Percentiles rank a stretch among this genome's conserved stretches.
Evolutionary conservation across 768 basidiomycete genomes (phyloP).

Genomic region (Agrocybe pediades): DNA sequence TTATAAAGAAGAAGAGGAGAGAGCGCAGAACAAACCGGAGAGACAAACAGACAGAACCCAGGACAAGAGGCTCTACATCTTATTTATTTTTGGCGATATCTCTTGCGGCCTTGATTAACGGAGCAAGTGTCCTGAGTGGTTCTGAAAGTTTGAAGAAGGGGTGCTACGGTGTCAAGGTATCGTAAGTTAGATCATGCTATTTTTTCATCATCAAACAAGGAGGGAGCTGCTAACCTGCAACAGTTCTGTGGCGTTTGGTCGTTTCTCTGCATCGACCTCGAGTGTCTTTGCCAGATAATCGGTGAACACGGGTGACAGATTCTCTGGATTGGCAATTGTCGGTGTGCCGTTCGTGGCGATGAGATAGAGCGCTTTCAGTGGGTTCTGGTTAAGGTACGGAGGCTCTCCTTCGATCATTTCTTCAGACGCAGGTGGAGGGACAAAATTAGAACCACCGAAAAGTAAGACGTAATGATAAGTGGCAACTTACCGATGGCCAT

Average conservation of each 20-base stretch:
- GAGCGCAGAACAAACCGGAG: not conserved
- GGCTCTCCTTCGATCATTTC: conserved; percentile 99
- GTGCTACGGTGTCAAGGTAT: conserved; percentile 49
- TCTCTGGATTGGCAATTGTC: conserved; percentile 88
- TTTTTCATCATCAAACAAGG: conserved; percentile 2
- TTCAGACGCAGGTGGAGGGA: conserved; percentile 27
- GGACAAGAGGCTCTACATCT: conserved; percentile 23
- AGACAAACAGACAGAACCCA: not conserved
- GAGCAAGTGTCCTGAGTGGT: conserved; percentile 82
- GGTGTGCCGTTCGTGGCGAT: conserved; percentile 99
- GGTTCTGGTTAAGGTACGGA: conserved; percentile 95
- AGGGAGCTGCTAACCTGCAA: conserved; percentile 53
- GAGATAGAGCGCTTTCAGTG: conserved; percentile 93
- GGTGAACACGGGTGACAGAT: conserved; percentile 72
- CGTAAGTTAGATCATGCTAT: not conserved
- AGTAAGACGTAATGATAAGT: not conserved
- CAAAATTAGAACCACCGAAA: not conserved
- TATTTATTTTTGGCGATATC: conserved; percentile 73
- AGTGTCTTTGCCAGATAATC: conserved; percentile 88
- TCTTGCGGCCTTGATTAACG: conserved; percentile 89
- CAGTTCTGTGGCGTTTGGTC: conserved; percentile 83
- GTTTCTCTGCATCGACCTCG: conserved; percentile 93
- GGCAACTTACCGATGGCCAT: conserved; percentile 86
- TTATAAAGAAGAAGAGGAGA: conserved; percentile 1
- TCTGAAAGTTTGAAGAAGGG: conserved; percentile 89